phyloP scores from a whole-genome alignment of 2,329 filamentous ascomycete species.

The Talaromyces atroroseus region DNA sequence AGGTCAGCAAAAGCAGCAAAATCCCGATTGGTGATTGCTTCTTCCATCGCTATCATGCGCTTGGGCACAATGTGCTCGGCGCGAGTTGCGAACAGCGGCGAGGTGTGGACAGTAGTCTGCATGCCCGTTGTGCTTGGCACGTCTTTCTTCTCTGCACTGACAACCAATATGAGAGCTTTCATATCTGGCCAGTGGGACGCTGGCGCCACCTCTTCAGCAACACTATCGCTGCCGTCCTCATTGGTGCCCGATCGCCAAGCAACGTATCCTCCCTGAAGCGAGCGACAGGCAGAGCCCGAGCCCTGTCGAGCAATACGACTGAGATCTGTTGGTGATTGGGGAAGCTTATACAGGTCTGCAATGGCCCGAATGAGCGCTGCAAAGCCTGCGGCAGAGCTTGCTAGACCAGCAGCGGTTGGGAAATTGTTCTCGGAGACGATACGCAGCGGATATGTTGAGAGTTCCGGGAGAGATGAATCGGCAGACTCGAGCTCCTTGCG shows the following conservation, averaged over 20 bases:
- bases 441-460: conserved; percentile 70
- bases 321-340: conserved; percentile 73
- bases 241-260: conserved; percentile 80
- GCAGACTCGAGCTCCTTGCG: conserved; percentile 68
- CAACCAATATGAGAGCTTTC: conserved; percentile 86
- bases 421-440: conserved; percentile 98
- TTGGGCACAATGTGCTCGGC: conserved; percentile 71
- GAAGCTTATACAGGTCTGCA: conserved; percentile 83
- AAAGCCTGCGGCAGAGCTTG: conserved; percentile 60
- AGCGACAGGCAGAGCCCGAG: conserved; percentile 89
- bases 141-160: conserved; percentile 89
- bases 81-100: conserved; percentile 75
- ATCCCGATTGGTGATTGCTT: conserved; percentile 69
- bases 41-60: conserved; percentile 79
- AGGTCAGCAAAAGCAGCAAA: conserved; percentile 83
- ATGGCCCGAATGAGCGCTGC: conserved; percentile 69
- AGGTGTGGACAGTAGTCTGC: conserved; percentile 93
- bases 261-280: conserved; percentile 90
- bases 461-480: conserved; percentile 70
- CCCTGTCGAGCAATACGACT: conserved; percentile 88
- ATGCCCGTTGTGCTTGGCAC: conserved; percentile 90
- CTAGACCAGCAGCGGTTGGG: conserved; percentile 88
- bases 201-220: conserved; percentile 81
- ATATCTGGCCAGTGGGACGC: conserved; percentile 92
- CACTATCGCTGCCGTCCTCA: conserved; percentile 76